Base-by-base conservation (phyloP, 2,329 filamentous ascomycete genomes). In the Aspergillus arachidicola region DNA sequence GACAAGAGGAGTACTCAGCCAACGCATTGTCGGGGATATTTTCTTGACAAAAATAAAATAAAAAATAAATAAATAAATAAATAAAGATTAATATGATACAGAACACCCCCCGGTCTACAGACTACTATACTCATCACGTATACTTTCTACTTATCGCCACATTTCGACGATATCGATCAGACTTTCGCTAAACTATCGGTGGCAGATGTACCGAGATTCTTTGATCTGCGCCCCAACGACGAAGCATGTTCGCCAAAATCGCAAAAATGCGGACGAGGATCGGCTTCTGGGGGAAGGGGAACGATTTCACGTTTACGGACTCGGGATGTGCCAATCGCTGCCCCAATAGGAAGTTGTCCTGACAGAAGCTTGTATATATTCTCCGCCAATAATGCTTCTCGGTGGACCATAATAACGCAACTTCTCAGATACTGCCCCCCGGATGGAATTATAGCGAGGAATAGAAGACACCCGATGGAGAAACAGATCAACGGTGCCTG, bases 381-480 rank as follows among this genome's bases (percentile, higher is more conserved):
- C 64, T 61, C 66, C 62, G 64, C 66, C 66, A 68, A 68, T 68
- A 28, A 63, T 55, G 51, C 55, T 46, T 46, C 30, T 32, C 2
- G 7, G 6, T 21, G 19, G 4, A n/a, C 50, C 26, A 32, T 34
- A 10, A 6, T 11, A 11, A 34, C 50, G 38, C 38, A 19, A 41
- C 38, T n/a, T 0, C 36, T 19, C 36, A 10, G n/a, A 19, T 50
- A 38, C 12, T 30, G 3, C 19, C 16, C 28, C 16, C 19, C 48
- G 48, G 48, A 19, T 51, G 19, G 5, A 12, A 51, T n/a, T 34
- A 19, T n/a, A 12, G 48, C 48, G 48, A 51, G 28, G 46, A 30
- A 30, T 6, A 50, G 46, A 30, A n/a, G 28, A 19, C 23, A 6
- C 12, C 14, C 12, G 7, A 50, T 11, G 23, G 3, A 28, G 45